Evolutionary conservation across 306 rosid species (phyloP).

Genomic region (Rosa persica): DNA sequence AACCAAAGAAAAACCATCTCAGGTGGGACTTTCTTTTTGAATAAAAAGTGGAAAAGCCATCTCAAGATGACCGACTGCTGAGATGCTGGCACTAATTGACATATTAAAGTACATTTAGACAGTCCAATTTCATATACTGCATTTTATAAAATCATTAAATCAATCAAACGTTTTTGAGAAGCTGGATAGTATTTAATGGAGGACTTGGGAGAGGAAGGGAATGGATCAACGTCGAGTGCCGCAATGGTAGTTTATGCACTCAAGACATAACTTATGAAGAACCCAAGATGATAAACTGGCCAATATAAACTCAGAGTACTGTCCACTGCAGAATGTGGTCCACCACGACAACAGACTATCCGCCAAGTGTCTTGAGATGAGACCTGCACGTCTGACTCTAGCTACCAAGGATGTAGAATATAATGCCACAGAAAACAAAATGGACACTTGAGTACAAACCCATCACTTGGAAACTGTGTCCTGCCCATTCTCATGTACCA

Average conservation of each 20-base stretch:
- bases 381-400: neutral
- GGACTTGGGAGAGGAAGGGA: too few species aligned
- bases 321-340: constrained; percentile 13
- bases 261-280: neutral
- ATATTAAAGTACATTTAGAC: neutral
- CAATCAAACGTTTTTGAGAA: neutral
- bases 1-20: neutral
- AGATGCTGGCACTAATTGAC: neutral
- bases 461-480: constrained; percentile 27
- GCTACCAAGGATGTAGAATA: constrained; percentile 15
- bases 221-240: neutral
- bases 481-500: constrained; percentile 39
- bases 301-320: constrained; percentile 3
- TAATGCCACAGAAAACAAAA: constrained; percentile 26
- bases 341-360: constrained; percentile 15
- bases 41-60: neutral
- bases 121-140: neutral
- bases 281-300: constrained; percentile 9
- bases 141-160: neutral
- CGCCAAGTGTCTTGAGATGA: neutral
- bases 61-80: neutral
- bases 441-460: constrained; percentile 20
- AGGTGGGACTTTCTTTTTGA: neutral
- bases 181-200: neutral
- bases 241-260: neutral